A percentile compares a stretch with the other conserved stretches of the same genome.
Evolutionary conservation across 306 rosid species (phyloP).

Genomic region (Gastrolobium villosum): DNA sequence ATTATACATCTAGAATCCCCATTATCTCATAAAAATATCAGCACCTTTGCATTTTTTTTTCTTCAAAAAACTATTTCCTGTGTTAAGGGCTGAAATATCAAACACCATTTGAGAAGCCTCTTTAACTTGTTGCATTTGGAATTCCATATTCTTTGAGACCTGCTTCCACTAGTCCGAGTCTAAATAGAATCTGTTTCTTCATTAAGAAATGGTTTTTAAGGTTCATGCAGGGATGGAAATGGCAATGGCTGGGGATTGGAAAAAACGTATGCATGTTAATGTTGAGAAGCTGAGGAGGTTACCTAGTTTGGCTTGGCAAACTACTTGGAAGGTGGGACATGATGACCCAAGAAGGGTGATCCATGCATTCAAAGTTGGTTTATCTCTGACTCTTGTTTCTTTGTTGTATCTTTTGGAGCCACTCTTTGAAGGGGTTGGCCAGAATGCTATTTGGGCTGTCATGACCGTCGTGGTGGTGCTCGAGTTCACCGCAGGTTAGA

Average conservation of each 20-base stretch:
- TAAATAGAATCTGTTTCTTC: not conserved
- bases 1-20: slow-evolving; percentile 40
- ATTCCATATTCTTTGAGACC: slow-evolving; percentile 6
- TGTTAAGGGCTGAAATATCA: not conserved
- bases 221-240: slow-evolving; percentile 60
- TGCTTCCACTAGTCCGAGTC: not conserved
- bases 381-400: slow-evolving; percentile 79
- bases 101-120: slow-evolving; percentile 28
- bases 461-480: slow-evolving; percentile 94
- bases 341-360: slow-evolving; percentile 86
- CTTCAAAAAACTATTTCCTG: not conserved
- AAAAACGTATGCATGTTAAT: slow-evolving; percentile 44
- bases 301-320: slow-evolving; percentile 56
- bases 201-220: slow-evolving; percentile 57
- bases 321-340: slow-evolving; percentile 69
- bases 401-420: slow-evolving; percentile 79
- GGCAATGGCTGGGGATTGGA: slow-evolving; percentile 48
- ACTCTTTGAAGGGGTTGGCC: slow-evolving; percentile 71
- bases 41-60: not conserved
- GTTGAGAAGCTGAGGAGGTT: slow-evolving; percentile 53
- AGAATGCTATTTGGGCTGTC: slow-evolving; percentile 86
- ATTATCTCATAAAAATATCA: slow-evolving; percentile 27
- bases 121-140: slow-evolving; percentile 34
- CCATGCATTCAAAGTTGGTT: slow-evolving; percentile 89
- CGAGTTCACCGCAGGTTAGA: slow-evolving; percentile 87